phyloP scores from a whole-genome alignment of 352 stramenopile genomes.

The Pythium sp. region DNA sequence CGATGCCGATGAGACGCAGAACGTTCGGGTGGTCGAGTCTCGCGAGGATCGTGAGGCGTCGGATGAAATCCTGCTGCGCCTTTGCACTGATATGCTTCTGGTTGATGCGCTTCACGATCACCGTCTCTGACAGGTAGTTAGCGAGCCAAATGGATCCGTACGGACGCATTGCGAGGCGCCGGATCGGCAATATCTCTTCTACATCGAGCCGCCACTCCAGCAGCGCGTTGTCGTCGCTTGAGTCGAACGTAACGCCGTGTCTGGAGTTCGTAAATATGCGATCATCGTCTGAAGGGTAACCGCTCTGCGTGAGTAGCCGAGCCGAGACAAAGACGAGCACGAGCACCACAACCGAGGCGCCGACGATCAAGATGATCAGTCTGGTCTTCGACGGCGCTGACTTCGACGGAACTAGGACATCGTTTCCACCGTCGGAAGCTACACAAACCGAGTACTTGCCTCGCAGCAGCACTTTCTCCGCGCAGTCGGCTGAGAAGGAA shows the following conservation, averaged over 20 bases:
- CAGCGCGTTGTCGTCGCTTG: constrained; percentile 15
- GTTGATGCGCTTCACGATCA: constrained; percentile 24
- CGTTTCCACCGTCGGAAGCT: not conserved
- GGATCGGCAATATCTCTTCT: constrained; percentile 20
- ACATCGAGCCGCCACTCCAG: constrained; percentile 16
- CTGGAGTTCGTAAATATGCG: constrained; percentile 9
- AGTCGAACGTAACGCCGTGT: constrained; percentile 19
- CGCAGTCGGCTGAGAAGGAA: constrained; percentile 15
- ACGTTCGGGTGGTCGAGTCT: constrained; percentile 74
- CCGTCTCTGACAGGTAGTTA: constrained; percentile 15
- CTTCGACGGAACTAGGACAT: not conserved
- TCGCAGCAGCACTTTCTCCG: constrained; percentile 10
- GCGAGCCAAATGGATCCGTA: constrained; percentile 22
- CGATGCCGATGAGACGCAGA: constrained; percentile 74
- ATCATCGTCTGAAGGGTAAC: not conserved
- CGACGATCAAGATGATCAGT: constrained; percentile 11
- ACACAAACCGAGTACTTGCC: constrained; percentile 18
- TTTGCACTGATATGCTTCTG: constrained; percentile 21
- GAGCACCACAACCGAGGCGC: constrained; percentile 14
- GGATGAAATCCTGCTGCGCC: constrained; percentile 39
- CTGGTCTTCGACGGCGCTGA: not conserved
- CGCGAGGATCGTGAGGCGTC: constrained; percentile 66
- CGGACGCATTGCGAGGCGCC: constrained; percentile 16
- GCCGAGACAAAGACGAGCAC: constrained; percentile 9
- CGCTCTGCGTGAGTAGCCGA: not conserved